Evolutionary conservation across 495 filamentous ascomycete species (phyloP), one percentile per base, ranked within the genome.

Genomic region (Polyplosphaeria fusca): DNA sequence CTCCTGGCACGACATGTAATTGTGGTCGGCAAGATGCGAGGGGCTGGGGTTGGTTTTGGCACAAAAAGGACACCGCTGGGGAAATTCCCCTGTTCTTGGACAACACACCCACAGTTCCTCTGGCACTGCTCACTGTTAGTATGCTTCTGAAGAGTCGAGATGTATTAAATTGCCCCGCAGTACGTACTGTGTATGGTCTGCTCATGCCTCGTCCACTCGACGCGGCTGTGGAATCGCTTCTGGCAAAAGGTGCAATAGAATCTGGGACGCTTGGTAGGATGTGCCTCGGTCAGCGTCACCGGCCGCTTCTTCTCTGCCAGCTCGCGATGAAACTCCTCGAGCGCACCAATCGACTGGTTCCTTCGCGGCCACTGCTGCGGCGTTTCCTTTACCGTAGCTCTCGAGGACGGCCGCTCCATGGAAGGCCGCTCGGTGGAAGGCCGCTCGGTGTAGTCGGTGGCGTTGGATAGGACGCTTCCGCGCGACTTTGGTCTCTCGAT

Each of bases 211-310:
- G 51, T 50, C 58, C 58, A 61, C 22, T 61, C 58, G 1, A 50
- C 42, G 1, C 45, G 22, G 20, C 45, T 50, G 44, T 50, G 44
- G 27, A 61, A 61, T 23, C 58, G 43, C 23, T 61, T 61, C 26
- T 47, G 51, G 25, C 58, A 61, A 22, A 61, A 61, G 18, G 58
- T 61, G 38, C 58, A 61, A 42, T 49, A 55, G 51, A 61, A 61
- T 27, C 38, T 48, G 16, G 41, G 26, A 11, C 50, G 50, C 25
- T 20, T 47, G 39, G 37, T 55, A 12, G 58, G 35, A 25, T 50
- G 55, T 16, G 44, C 43, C 25, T 49, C 58, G 27, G 37, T 20
- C 4, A 35, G 16, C 5, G 5, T 5, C 1, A 26, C 45, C 4
- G 37, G 37, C 23, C 23, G 27, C 28, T 50, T 48, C 20, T 49